Percentiles rank a stretch among this genome's conserved stretches.
phyloP scores from a whole-genome alignment of 2,329 filamentous ascomycete genomes.

The Aspergillus carbonarius region DNA sequence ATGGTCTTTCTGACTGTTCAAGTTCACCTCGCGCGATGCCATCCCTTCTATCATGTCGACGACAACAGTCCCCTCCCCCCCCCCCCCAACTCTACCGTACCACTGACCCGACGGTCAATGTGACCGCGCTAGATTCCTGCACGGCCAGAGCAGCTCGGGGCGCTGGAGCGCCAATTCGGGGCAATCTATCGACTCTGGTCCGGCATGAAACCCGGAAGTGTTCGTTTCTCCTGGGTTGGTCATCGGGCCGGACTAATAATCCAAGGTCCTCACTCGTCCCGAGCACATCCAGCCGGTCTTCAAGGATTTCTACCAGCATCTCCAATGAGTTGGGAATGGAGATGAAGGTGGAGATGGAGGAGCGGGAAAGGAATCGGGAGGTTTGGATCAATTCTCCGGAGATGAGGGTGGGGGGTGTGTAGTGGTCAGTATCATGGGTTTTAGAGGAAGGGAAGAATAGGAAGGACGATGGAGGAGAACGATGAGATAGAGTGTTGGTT shows the following conservation, averaged over 20 bases:
- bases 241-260: neutral
- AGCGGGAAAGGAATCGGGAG: slow-evolving; percentile 5
- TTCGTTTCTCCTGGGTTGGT: too few relatives aligned
- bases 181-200: slow-evolving; percentile 42
- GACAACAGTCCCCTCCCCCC: neutral
- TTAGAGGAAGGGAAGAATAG: too few relatives aligned
- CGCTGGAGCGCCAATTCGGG: slow-evolving; percentile 35
- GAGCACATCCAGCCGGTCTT: slow-evolving; percentile 41
- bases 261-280: slow-evolving; percentile 39
- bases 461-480: too few relatives aligned
- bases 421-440: neutral
- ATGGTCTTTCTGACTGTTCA: neutral
- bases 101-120: slow-evolving; percentile 43
- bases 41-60: slow-evolving; percentile 6
- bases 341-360: neutral
- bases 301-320: slow-evolving; percentile 46
- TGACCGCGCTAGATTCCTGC: slow-evolving; percentile 41
- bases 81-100: slow-evolving; percentile 13
- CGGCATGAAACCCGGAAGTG: slow-evolving; percentile 43
- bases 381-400: slow-evolving; percentile 13
- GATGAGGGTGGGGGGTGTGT: slow-evolving; percentile 8
- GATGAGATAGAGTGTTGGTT: too few relatives aligned
- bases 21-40: slow-evolving; percentile 1
- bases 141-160: slow-evolving; percentile 32
- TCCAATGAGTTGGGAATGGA: slow-evolving; percentile 28